Conservation (phyloP, 2,329 filamentous ascomycete genomes). For the Tetracladium maxilliforme region DNA sequence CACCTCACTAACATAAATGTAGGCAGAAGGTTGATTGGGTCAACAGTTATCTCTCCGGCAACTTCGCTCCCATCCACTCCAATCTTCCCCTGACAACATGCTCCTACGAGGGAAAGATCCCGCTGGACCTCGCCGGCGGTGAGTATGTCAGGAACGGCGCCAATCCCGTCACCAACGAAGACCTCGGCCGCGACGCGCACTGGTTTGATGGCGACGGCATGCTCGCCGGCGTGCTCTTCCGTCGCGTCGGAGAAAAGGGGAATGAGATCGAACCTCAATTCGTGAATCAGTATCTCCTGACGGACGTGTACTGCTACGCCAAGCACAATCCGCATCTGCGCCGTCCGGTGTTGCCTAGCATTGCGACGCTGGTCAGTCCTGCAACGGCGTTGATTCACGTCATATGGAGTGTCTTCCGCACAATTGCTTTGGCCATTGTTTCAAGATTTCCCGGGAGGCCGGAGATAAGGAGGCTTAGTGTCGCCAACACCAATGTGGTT, state of each 20-base stretch:
- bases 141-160: slow-evolving; percentile 61
- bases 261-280: slow-evolving; percentile 40
- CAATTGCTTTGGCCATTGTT: slow-evolving; percentile 38
- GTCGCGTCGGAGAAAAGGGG: slow-evolving; percentile 20
- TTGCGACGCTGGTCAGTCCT: slow-evolving; percentile 48
- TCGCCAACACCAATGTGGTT: slow-evolving; percentile 51
- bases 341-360: slow-evolving; percentile 49
- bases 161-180: slow-evolving; percentile 48
- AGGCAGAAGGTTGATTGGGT: background rate
- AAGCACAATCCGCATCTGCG: slow-evolving; percentile 27
- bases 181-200: slow-evolving; percentile 46
- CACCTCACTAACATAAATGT: background rate
- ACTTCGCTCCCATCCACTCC: slow-evolving; percentile 51
- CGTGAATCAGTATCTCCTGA: slow-evolving; percentile 55
- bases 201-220: slow-evolving; percentile 69
- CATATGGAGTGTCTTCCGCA: slow-evolving; percentile 35
- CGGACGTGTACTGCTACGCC: slow-evolving; percentile 46
- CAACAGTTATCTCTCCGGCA: slow-evolving; percentile 51
- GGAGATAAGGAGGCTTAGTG: slow-evolving; percentile 51
- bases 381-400: slow-evolving; percentile 35
- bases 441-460: slow-evolving; percentile 39
- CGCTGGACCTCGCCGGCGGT: slow-evolving; percentile 49
- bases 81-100: slow-evolving; percentile 41
- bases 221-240: slow-evolving; percentile 53
- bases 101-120: slow-evolving; percentile 39